These are phyloP conservation scores for Vachellia collinsii DNA, from an alignment of 306 rosid genomes.

Conservation along the genomic window DNA sequence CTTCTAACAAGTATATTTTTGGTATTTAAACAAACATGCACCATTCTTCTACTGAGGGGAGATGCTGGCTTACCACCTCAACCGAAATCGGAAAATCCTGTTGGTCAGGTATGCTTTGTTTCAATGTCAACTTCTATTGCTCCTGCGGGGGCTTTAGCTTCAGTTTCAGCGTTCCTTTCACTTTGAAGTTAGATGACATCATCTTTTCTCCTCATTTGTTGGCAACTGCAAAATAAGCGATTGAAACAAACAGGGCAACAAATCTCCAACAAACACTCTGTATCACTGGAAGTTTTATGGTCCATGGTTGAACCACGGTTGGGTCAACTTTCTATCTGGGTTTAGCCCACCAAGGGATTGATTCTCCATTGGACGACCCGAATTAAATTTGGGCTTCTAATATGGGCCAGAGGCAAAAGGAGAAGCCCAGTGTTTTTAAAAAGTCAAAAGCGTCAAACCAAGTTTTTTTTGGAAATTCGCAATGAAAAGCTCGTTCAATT, in stretches of 20 bases:
- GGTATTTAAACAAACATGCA: no score
- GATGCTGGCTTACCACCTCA: no score
- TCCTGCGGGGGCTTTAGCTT: neutral
- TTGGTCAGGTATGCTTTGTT: neutral
- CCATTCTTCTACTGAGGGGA: no score
- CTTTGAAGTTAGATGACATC: neutral
- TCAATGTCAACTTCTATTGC: neutral
- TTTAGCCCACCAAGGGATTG: neutral
- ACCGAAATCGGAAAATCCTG: no score
- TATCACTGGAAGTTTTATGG: neutral
- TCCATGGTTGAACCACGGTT: neutral
- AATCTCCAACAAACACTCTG: neutral
- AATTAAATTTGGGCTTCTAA: neutral
- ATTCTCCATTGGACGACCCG: neutral
- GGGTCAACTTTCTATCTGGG: neutral
- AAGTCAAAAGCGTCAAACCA: neutral
- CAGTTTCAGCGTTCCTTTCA: neutral
- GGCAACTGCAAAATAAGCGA: neutral
- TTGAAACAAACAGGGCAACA: neutral
- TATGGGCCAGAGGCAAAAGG: neutral
- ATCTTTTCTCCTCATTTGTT: neutral
- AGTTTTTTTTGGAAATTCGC: constrained; percentile 5
- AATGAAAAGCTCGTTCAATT: neutral
- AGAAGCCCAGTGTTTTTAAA: neutral
- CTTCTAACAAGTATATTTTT: no score